Conservation (phyloP, 768 basidiomycete species). For the Rhizopogon vinicolor region DNA sequence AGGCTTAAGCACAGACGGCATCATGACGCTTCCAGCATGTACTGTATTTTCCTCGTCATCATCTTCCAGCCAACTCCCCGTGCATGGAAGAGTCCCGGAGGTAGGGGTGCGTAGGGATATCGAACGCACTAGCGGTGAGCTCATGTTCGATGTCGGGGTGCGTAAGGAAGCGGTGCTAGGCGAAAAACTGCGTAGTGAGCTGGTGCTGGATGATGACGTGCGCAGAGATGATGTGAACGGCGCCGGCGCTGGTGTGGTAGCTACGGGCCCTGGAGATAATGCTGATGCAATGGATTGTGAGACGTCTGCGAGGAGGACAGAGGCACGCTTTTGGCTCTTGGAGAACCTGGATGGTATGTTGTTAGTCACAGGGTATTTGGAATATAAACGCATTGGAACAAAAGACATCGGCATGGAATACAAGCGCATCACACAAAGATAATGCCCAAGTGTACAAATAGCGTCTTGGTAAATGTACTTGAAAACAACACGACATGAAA, state of each 20-base stretch:
- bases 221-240: constrained; percentile 16
- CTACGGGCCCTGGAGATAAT: constrained; percentile 33
- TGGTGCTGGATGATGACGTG: constrained; percentile 10
- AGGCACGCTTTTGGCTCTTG: constrained; percentile 66
- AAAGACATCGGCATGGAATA: too few species aligned
- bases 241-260: constrained; percentile 21
- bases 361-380: background rate
- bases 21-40: constrained; percentile 14
- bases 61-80: constrained; percentile 33
- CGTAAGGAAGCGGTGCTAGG: constrained; percentile 5
- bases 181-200: constrained; percentile 4
- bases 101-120: constrained; percentile 8
- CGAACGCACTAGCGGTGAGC: constrained; percentile 15
- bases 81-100: constrained; percentile 11
- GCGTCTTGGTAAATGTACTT: background rate
- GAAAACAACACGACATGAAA: background rate
- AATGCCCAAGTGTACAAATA: too few species aligned
- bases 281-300: constrained; percentile 52
- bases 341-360: constrained; percentile 41
- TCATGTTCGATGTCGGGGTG: constrained; percentile 8
- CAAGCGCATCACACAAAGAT: too few species aligned
- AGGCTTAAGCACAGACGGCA: constrained; percentile 28
- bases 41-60: constrained; percentile 27
- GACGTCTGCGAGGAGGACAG: constrained; percentile 59
- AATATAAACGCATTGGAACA: too few species aligned